Evolutionary conservation across 441 rosid genomes (phyloP), one percentile per base, ranked within the genome.

Genomic region (Euphorbia schlechtendalii): DNA sequence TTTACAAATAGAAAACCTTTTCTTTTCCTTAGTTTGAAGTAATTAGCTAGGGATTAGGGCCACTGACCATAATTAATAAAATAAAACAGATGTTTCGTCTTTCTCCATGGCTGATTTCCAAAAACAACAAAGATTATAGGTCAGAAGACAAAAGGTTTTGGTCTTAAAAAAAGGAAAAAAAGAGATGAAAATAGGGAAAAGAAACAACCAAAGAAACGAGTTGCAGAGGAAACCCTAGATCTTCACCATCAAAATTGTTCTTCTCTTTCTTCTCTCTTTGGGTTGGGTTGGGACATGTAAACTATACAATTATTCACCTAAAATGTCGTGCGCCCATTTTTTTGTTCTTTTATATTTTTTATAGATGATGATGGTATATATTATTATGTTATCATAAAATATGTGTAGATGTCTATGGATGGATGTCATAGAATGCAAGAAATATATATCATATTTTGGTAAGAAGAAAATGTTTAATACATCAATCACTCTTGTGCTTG

Each of bases 191-290:
- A 36, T 36, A 36, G 54, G 70, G 65, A 54, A 49, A 63, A 63
- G 24, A 38, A 71, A 63, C 63, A 77, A 68, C 60, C 60, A 59
- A 40, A 70, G 66, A 67, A 57, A 71, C 5, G 65, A 43, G 59
- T 58, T 69, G 69, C 69, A 57, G 69, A 36, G 36, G 64, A 84
- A 87, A 83, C 90, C 94, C 95, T 87, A 87, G 89, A 86, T 81
- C 89, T 85, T 77, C 78, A 77, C 80, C 76, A 57, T 72, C 80
- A 79, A 68, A 77, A 73, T 68, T 58, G 67, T 71, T 62, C 62
- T 71, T 73, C 57, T 64, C 69, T 68, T 54, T 54, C 63, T 60
- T 53, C 69, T 71, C 81, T 76, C 58, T 69, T 70, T 77, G 4
- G 3, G 40, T 3, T 36, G 40, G 20, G 20, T 75, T 67, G 82